Evolutionary conservation across 2,329 filamentous ascomycete genomes (phyloP).

Genomic region (Nigrospora sphaerica): DNA sequence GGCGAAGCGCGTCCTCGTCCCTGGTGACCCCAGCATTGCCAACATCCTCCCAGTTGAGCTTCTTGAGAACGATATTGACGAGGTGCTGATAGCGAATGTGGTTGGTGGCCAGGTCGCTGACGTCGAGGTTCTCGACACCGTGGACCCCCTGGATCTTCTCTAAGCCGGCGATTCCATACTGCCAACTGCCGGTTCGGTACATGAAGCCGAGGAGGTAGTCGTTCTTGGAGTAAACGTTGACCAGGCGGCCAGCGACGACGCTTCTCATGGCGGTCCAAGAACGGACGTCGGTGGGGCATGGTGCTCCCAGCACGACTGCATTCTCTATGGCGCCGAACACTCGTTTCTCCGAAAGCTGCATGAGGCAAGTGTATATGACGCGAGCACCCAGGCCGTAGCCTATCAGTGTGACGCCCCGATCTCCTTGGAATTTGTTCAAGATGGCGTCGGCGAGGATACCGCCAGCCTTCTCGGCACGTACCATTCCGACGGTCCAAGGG

Average conservation of each 20-base stretch:
- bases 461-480: conserved; percentile 65
- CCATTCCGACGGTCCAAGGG: conserved; percentile 70
- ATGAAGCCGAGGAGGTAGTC: conserved; percentile 87
- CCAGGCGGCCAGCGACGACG: conserved; percentile 73
- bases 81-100: conserved; percentile 66
- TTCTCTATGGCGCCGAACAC: conserved; percentile 82
- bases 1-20: conserved; percentile 21
- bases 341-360: conserved; percentile 65
- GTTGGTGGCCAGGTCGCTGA: conserved; percentile 57
- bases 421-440: conserved; percentile 74
- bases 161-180: conserved; percentile 78
- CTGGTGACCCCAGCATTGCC: conserved; percentile 28
- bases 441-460: conserved; percentile 72
- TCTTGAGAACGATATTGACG: conserved; percentile 58
- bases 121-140: conserved; percentile 61
- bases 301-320: conserved; percentile 77
- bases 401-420: conserved; percentile 71
- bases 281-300: conserved; percentile 62
- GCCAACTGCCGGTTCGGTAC: conserved; percentile 74
- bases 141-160: conserved; percentile 63
- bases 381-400: conserved; percentile 78
- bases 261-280: conserved; percentile 74
- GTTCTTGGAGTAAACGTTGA: conserved; percentile 84
- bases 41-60: conserved; percentile 63
- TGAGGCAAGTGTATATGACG: conserved; percentile 76